A percentile compares a stretch with the other conserved stretches of the same genome.
phyloP scores from a whole-genome alignment of 2,329 filamentous ascomycete genomes.

The Stagonosporopsis cucurbitacearum region DNA sequence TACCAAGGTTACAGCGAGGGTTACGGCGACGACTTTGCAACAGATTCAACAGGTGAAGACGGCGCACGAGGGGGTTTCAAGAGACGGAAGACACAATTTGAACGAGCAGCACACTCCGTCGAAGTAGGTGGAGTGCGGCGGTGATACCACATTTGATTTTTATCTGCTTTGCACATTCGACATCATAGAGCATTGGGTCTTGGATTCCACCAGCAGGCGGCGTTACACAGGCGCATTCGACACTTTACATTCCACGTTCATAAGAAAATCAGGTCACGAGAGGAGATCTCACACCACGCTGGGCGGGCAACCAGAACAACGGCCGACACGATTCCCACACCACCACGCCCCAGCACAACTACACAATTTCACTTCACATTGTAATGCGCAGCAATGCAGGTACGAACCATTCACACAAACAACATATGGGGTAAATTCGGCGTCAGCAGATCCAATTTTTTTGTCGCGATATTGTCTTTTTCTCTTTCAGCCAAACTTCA shows the following conservation, averaged over 20 bases:
- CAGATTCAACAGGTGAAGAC: conserved; percentile 74
- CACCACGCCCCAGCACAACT: background rate
- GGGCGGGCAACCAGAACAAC: conserved; percentile 4
- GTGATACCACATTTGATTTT: conserved; percentile 23
- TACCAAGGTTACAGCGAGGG: conserved; percentile 78
- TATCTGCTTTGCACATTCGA: conserved; percentile 14
- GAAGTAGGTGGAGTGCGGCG: conserved; percentile 47
- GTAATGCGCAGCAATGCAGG: conserved; percentile 21
- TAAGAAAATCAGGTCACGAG: conserved; percentile 15
- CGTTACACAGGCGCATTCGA: conserved; percentile 10
- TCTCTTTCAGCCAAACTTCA: background rate
- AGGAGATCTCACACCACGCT: conserved; percentile 9
- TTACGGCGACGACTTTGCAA: conserved; percentile 70
- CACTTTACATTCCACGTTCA: conserved; percentile 5
- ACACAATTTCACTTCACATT: conserved; percentile 5
- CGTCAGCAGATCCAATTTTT: conserved; percentile 3
- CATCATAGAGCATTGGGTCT: conserved; percentile 16
- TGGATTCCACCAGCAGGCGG: conserved; percentile 17
- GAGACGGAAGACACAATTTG: conserved; percentile 45
- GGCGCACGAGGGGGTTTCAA: conserved; percentile 52
- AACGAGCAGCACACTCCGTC: conserved; percentile 43
- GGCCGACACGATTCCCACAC: background rate
- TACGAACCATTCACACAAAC: conserved; percentile 20
- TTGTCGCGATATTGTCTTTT: conserved; percentile 16
- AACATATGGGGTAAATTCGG: conserved; percentile 18